Evolutionary conservation across 805 yeast species (phyloP), one percentile per base, ranked within the genome.

Genomic region (Cyberlindnera samutprakarnensis): DNA sequence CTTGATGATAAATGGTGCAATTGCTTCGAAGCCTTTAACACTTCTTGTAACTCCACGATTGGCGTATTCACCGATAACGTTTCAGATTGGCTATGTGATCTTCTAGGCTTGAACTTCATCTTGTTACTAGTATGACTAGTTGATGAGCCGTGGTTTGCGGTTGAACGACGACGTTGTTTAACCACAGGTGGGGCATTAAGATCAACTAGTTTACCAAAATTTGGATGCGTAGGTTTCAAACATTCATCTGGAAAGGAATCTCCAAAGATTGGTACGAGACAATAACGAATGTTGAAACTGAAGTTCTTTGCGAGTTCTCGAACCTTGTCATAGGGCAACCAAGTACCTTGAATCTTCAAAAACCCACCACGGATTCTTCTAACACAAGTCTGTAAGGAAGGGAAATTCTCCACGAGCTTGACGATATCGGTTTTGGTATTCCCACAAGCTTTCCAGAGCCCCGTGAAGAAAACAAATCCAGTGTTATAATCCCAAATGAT

Each of bases 271-370:
- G 96, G 95, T 18, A 85, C 70, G 42, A 87, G 59, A 14, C 82
- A 73, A 51, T 64, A 81, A 36, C 96, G 64, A 27, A 87, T 80
- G 35, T 77, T 74, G 55, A 71, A 86, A 59, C 94, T 83, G 46
- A 86, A 82, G 31, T 80, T 70, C 21, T 72, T 55, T 4, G 95
- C 90, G 32, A 87, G 61, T 20, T 70, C 59, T 38, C 66, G 67
- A 16, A 94, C 86, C 31, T 82, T 63, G 8, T 68, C 70, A 48
- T 59, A 79, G 2, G 95, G 90, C 24, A 86, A 59, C 96, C 96
- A 88, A 7, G 95, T 85, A 4, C 96, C 96, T 59, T 87, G 96
- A 43, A 88, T 85, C 62, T 86, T 86, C 42, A 87, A 68, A 47
- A 75, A 85, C 3, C 96, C 96, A 28, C 96, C 96, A 34, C 96